Base-by-base conservation (phyloP, 257 asterid genomes). In the Echium plantagineum region DNA sequence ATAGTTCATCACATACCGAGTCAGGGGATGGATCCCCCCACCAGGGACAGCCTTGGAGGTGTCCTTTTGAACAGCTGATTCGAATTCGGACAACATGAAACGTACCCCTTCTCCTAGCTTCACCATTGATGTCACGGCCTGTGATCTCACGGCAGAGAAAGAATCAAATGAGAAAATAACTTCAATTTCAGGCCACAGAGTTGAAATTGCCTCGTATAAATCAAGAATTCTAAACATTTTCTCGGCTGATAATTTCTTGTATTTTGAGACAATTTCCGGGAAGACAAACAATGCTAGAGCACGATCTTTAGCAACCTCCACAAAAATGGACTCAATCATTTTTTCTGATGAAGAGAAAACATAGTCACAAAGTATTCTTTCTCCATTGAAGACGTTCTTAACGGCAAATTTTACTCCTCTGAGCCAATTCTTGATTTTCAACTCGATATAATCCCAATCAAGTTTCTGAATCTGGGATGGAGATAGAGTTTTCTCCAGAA, bases 1-100 rank as follows among this genome's bases (percentile, higher is more conserved):
- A 69, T 76, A 84, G 61, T 90, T 90, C 97, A 89, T 89, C 64
- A 86, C 97, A 75, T 89, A 89, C 30, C 95, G 94, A 3, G 97
- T 81, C 60, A 89, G 83, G 0, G 97, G 97, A 53, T 90, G 97
- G 10, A 86, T 76, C 0, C 81, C 86, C 38, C 97, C 94, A 57
- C 75, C 81, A 53, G 80, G 52, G 4, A 80, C 71, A 5, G 84
- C 48, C 61, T 81, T 86, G 0, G 93, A 81, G 1, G 93, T 52
- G 59, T 86, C 96, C 72, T 86, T 86, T 71, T 81, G 85, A 64
- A 90, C 85, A 32, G 97, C 96, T 32, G 78, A 71, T 78, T 90
- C 94, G 13, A 90, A 86, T 66, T 90, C 88, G 16, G 65, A 28
- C 15, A 90, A 55, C 86, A 90, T 86, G 1, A 8, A 49, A 15